Base-by-base conservation (phyloP, 2,329 filamentous ascomycete genomes). In the Neonectria sp. region DNA sequence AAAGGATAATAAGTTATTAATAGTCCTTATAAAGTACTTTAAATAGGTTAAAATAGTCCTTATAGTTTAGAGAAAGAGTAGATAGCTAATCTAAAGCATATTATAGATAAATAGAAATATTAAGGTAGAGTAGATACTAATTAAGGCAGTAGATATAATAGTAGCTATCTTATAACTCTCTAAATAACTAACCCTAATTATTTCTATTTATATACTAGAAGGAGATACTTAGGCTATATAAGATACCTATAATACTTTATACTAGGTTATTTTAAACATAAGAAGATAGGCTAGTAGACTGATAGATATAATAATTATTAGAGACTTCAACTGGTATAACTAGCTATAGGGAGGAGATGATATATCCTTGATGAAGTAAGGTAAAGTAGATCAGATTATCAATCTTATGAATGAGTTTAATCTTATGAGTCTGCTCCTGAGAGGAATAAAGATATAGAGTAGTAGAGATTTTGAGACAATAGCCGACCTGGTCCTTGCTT, bases 391-490 rank as follows among this genome's bases (percentile, higher is more conserved):
- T 55, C 58, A 29, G 6, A 61, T 61, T 33, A 55, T 61, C 25
- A 29, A 55, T 29, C 49, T 61, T 29, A 62, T 62, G 51, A 55
- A 24, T 35, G 59, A 59, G 25, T 74, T 74, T 68, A 60, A 51
- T 45, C 75, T 82, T 4, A 67, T 65, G 33, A 81, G 77, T 68
- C 65, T 82, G 48, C 77, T 82, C 3, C 79, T 73, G 57, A 64
- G 74, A 67, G 79, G 77, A 3, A 81, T 73, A 33, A 82, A 81
- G 64, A 81, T 71, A 63, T 81, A 68, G 78, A 60, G 77, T 31
- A 63, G 72, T 17, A 59, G 73, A 31, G 67, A 72, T 8, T 33
- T 66, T 56, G 65, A 72, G 35, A 59, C 68, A 21, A 79, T 70
- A 8, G 75, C 78, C 33, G 68, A 77, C 55, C 48, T 78, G 13